Evolutionary conservation across 2,329 filamentous ascomycete genomes (phyloP).

Genomic region (Bipolaris zeicola): DNA sequence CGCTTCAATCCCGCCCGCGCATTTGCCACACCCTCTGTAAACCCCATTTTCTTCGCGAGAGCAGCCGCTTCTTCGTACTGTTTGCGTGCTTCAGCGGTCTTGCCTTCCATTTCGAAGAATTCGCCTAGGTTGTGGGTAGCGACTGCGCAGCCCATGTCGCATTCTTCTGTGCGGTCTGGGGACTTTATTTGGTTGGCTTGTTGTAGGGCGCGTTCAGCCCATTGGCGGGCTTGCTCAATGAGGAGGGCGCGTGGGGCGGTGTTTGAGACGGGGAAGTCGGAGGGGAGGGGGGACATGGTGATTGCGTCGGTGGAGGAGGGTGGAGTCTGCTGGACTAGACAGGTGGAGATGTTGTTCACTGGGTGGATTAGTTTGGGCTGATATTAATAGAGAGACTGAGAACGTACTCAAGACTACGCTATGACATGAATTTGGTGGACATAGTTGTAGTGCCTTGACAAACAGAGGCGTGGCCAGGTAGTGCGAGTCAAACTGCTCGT

Average conservation of each 20-base stretch:
- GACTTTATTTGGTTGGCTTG: conserved; percentile 69
- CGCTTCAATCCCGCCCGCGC: conserved; percentile 50
- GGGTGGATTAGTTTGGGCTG: conserved; percentile 11
- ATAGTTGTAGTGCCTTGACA: conserved; percentile 78
- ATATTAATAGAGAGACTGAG: background rate
- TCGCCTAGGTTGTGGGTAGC: conserved; percentile 88
- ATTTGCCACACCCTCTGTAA: conserved; percentile 52
- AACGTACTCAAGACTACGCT: conserved; percentile 75
- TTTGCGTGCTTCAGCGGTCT: conserved; percentile 66
- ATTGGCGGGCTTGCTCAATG: conserved; percentile 72
- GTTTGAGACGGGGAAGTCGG: conserved; percentile 44
- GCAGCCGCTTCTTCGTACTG: conserved; percentile 72
- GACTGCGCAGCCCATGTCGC: conserved; percentile 80
- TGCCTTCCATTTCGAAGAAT: conserved; percentile 76
- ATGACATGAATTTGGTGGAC: conserved; percentile 70
- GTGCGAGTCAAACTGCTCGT: conserved; percentile 73
- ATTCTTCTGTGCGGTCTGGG: conserved; percentile 74
- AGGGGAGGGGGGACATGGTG: conserved; percentile 41
- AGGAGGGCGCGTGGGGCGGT: conserved; percentile 64
- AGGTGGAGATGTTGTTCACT: conserved; percentile 82
- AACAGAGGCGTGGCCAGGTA: conserved; percentile 86
- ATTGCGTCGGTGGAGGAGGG: conserved; percentile 33
- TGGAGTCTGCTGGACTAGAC: conserved; percentile 69
- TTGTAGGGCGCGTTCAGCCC: conserved; percentile 77
- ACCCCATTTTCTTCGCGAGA: conserved; percentile 58